Conservation (phyloP, 495 filamentous ascomycete species). For the Aspergillus coremiiformis region DNA sequence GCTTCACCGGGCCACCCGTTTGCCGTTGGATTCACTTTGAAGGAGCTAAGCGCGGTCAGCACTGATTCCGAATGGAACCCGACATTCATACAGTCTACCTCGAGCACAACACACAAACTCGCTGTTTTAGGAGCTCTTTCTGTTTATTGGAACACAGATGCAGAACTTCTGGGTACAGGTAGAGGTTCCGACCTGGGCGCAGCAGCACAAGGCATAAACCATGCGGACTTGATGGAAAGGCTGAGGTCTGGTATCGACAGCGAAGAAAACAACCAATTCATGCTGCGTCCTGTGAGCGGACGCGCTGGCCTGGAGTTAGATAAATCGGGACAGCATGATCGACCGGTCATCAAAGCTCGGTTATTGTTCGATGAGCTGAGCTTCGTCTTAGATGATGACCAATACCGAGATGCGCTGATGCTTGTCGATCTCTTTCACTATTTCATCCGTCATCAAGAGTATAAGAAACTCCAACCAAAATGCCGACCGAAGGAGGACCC, state of each 20-base stretch:
- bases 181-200: constrained; percentile 51
- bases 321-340: constrained; percentile 74
- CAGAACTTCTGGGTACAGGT: constrained; percentile 70
- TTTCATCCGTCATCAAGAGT: constrained; percentile 95
- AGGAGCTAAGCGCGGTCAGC: constrained; percentile 93
- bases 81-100: constrained; percentile 84
- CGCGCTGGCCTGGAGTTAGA: constrained; percentile 87
- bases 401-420: constrained; percentile 95
- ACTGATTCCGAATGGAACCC: constrained; percentile 91
- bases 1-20: constrained; percentile 93
- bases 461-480: constrained; percentile 88
- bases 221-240: constrained; percentile 66
- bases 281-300: constrained; percentile 89
- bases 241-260: constrained; percentile 71
- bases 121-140: constrained; percentile 81
- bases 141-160: constrained; percentile 96
- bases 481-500: constrained; percentile 81
- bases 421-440: constrained; percentile 97
- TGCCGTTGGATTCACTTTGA: constrained; percentile 79
- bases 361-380: constrained; percentile 93
- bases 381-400: constrained; percentile 88
- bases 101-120: constrained; percentile 79
- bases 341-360: constrained; percentile 82
- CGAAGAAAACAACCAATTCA: constrained; percentile 77
- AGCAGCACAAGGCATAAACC: constrained; percentile 57